Percentiles rank a stretch among this genome's conserved stretches.
These are phyloP conservation scores for Pontederia crassipes DNA, from an alignment of 176 grass and related monocot species.

Conservation along the genomic window DNA sequence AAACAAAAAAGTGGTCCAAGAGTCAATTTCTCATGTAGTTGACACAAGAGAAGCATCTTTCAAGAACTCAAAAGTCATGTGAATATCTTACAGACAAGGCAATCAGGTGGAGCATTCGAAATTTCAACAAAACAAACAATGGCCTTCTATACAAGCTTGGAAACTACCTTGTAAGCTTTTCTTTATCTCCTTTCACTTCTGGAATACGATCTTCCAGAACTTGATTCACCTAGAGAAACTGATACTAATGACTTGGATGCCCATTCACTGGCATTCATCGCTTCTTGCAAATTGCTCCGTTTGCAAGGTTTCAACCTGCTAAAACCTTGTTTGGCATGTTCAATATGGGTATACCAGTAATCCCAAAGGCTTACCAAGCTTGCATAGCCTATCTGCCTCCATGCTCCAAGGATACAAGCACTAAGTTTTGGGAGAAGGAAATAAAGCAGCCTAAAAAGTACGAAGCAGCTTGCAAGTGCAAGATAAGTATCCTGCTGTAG, in stretches of 20 bases:
- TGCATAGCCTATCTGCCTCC: constrained; percentile 53
- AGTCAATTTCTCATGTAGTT: too few relatives aligned
- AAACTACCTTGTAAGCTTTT: background rate
- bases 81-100: too few relatives aligned
- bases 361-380: constrained; percentile 44
- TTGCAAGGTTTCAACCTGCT: constrained; percentile 49
- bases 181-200: constrained; percentile 58
- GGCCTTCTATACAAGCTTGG: too few relatives aligned
- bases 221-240: constrained; percentile 70
- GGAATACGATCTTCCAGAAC: constrained; percentile 46
- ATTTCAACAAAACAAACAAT: too few relatives aligned
- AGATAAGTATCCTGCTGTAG: constrained; percentile 91
- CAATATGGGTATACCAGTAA: constrained; percentile 45
- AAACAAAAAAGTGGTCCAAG: too few relatives aligned
- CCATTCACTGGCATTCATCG: constrained; percentile 64
- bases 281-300: constrained; percentile 61
- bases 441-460: constrained; percentile 58
- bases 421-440: constrained; percentile 56
- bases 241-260: constrained; percentile 86
- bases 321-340: constrained; percentile 54
- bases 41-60: too few relatives aligned
- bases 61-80: too few relatives aligned
- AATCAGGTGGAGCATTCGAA: too few relatives aligned
- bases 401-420: constrained; percentile 36
- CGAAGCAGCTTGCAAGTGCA: constrained; percentile 54